Evolutionary conservation across 306 rosid species (phyloP).

Genomic region (Arachis hypogaea): DNA sequence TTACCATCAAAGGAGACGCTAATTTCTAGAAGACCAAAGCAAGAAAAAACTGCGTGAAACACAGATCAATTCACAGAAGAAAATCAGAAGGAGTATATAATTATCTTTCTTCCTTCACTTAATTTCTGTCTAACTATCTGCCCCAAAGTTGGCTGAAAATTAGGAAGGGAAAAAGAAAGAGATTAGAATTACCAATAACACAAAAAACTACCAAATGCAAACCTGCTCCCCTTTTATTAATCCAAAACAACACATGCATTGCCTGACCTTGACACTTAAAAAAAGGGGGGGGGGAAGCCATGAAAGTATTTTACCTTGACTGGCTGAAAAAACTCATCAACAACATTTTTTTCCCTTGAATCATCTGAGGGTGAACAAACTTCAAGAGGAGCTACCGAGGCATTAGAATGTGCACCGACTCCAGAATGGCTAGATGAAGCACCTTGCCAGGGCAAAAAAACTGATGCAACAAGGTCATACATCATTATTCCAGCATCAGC

Average conservation of each 20-base stretch:
- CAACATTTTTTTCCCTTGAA: conserved; percentile 69
- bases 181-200: conserved; percentile 35
- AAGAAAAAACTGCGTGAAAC: too few species aligned
- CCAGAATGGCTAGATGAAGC: conserved; percentile 66
- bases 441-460: conserved; percentile 48
- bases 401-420: conserved; percentile 49
- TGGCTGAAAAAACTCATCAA: conserved; percentile 75
- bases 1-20: too few species aligned
- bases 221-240: neutral
- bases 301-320: conserved; percentile 57
- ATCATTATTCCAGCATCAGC: too few species aligned
- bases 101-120: conserved; percentile 97
- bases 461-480: too few species aligned
- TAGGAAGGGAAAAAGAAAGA: conserved; percentile 22
- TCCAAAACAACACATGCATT: conserved; percentile 12
- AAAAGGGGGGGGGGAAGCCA: conserved; percentile 1
- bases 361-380: conserved; percentile 59
- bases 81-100: conserved; percentile 11
- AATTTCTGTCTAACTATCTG: conserved; percentile 91
- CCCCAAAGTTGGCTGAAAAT: conserved; percentile 84
- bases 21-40: too few species aligned
- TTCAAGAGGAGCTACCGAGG: conserved; percentile 45
- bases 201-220: conserved; percentile 27
- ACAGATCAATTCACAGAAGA: neutral
- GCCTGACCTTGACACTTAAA: neutral